Evolutionary conservation across 2,329 filamentous ascomycete species (phyloP).

Genomic region (Ceratocystis ficicola): DNA sequence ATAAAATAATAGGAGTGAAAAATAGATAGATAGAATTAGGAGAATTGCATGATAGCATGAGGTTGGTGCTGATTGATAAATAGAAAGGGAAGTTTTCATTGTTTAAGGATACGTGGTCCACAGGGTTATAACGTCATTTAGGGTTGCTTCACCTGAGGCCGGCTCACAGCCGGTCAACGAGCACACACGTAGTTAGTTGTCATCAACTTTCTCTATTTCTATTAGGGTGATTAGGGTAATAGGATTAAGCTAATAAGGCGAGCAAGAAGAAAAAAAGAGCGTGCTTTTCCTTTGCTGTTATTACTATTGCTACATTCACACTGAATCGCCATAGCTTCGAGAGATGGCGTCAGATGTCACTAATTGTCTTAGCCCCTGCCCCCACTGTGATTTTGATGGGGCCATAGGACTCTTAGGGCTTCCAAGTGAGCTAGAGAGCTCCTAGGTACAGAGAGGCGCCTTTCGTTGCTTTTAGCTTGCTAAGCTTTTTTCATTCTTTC

Average conservation of each 20-base stretch:
- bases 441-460: too few relatives aligned
- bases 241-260: background rate
- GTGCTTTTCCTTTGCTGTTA: background rate
- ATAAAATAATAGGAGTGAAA: too few relatives aligned
- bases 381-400: background rate
- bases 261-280: background rate
- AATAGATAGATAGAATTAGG: too few relatives aligned
- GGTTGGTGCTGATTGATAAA: too few relatives aligned
- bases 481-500: background rate
- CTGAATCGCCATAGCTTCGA: slow-evolving; percentile 1
- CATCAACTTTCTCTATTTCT: background rate
- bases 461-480: background rate
- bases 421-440: too few relatives aligned
- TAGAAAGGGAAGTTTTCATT: too few relatives aligned
- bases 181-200: too few relatives aligned
- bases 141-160: background rate
- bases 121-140: background rate
- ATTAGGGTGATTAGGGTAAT: background rate
- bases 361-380: background rate
- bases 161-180: background rate
- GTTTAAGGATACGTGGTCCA: background rate
- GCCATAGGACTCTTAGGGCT: too few relatives aligned
- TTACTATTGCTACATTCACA: too few relatives aligned
- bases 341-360: slow-evolving; percentile 10
- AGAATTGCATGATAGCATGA: too few relatives aligned